Evolutionary conservation across 768 basidiomycete species (phyloP).

Genomic region (Termitomyces sp.): DNA sequence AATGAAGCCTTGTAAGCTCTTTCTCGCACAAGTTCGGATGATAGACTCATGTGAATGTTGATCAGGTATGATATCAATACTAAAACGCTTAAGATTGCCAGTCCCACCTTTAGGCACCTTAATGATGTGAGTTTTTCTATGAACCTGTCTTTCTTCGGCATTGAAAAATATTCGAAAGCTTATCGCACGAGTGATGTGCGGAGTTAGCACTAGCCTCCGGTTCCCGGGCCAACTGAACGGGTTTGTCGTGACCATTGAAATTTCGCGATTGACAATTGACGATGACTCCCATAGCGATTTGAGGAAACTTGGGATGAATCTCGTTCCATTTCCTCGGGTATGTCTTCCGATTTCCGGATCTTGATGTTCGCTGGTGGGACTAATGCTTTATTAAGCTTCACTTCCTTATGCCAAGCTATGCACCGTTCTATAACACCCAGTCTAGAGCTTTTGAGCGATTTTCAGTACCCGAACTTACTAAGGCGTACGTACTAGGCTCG

Average conservation of each 20-base stretch:
- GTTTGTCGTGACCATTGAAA: constrained; percentile 32
- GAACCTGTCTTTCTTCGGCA: background rate
- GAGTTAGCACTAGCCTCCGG: constrained; percentile 85
- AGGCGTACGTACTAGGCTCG: constrained; percentile 44
- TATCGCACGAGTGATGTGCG: constrained; percentile 89
- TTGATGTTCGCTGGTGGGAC: background rate
- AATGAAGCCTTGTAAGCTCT: constrained; percentile 74
- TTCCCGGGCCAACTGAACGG: constrained; percentile 95
- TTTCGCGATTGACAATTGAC: background rate
- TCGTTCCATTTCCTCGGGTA: constrained; percentile 94
- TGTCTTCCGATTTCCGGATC: constrained; percentile 1
- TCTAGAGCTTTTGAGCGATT: constrained; percentile 54
- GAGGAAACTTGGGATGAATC: constrained; percentile 88
- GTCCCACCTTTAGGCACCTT: constrained; percentile 59
- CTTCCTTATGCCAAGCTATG: constrained; percentile 95
- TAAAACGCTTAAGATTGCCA: constrained; percentile 58
- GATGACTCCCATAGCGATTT: constrained; percentile 50
- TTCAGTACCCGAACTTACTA: constrained; percentile 65
- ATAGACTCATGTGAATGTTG: background rate
- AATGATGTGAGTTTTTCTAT: constrained; percentile 48
- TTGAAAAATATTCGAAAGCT: constrained; percentile 28
- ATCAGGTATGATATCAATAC: constrained; percentile 68
- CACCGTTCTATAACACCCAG: constrained; percentile 75
- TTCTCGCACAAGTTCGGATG: background rate
- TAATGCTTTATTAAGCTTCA: constrained; percentile 55